Conservation (phyloP, 2,329 filamentous ascomycete genomes). For the Neoascochyta sp. region DNA sequence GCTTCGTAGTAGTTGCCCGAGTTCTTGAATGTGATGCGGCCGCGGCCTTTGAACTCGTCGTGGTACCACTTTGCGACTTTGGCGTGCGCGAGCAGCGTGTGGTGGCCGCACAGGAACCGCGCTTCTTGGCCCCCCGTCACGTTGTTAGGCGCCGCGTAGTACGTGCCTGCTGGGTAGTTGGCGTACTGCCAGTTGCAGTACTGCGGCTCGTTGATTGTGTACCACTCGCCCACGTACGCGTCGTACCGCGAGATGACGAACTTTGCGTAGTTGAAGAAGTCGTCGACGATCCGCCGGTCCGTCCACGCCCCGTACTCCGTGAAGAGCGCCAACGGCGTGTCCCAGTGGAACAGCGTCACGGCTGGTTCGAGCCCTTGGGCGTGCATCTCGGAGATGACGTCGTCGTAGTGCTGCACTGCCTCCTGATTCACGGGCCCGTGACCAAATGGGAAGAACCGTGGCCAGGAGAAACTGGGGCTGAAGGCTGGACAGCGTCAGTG, state of each 20-base stretch:
- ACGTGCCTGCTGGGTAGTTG: conserved; percentile 43
- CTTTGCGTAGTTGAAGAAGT: conserved; percentile 44
- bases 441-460: conserved; percentile 40
- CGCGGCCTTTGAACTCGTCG: conserved; percentile 43
- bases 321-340: conserved; percentile 43
- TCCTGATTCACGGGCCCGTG: conserved; percentile 36
- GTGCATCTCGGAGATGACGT: conserved; percentile 38
- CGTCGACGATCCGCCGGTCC: conserved; percentile 39
- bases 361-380: conserved; percentile 35
- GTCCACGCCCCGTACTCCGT: conserved; percentile 43
- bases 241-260: conserved; percentile 43
- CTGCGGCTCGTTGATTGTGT: conserved; percentile 44
- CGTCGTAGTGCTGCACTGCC: conserved; percentile 40
- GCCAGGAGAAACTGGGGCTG: conserved; percentile 40
- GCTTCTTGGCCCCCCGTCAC: conserved; percentile 40
- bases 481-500: conserved; percentile 16
- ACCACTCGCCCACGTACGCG: conserved; percentile 40
- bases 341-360: conserved; percentile 44
- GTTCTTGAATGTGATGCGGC: conserved; percentile 45
- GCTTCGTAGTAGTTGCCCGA: conserved; percentile 42
- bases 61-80: conserved; percentile 47
- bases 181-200: conserved; percentile 51
- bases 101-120: conserved; percentile 46
- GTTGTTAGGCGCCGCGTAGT: conserved; percentile 46
- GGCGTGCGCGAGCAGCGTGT: conserved; percentile 43